A percentile compares a stretch with the other conserved stretches of the same genome.
These are phyloP conservation scores for Saccharomycopsis capsularis DNA, from an alignment of 805 yeast genomes.

Conservation along the genomic window DNA sequence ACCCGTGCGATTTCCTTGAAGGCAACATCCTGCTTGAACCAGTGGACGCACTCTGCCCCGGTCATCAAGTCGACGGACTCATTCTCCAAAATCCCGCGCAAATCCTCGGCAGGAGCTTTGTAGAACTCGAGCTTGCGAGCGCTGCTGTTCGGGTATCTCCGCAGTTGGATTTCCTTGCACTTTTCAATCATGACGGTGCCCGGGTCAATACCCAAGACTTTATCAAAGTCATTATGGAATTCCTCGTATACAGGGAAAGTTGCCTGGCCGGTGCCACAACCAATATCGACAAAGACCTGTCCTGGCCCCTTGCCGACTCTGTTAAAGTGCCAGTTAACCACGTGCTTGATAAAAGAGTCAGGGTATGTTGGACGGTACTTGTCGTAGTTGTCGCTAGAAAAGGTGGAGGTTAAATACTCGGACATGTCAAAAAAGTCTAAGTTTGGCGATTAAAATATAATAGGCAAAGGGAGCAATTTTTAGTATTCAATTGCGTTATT, in stretches of 20 bases:
- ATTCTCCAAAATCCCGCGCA: neutral
- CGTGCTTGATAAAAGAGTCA: slow-evolving; percentile 34
- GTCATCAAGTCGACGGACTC: slow-evolving; percentile 54
- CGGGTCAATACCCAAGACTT: slow-evolving; percentile 57
- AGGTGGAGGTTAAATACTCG: neutral
- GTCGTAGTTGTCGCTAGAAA: slow-evolving; percentile 33
- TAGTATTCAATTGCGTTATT: too few relatives aligned
- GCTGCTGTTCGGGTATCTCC: neutral
- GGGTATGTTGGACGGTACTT: slow-evolving; percentile 67
- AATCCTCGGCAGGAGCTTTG: neutral
- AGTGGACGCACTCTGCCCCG: slow-evolving; percentile 84
- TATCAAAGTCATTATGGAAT: slow-evolving; percentile 38
- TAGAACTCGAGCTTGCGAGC: neutral
- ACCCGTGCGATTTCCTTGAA: slow-evolving; percentile 43
- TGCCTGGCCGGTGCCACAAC: slow-evolving; percentile 78
- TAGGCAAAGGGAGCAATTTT: too few relatives aligned
- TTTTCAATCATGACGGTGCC: slow-evolving; percentile 48
- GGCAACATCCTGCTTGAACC: slow-evolving; percentile 58
- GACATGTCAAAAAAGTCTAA: slow-evolving; percentile 8
- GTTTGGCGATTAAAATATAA: too few relatives aligned
- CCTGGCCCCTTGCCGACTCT: slow-evolving; percentile 28
- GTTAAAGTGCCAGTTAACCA: slow-evolving; percentile 26
- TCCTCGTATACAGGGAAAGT: slow-evolving; percentile 41
- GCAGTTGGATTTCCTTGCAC: slow-evolving; percentile 13
- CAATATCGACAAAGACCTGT: slow-evolving; percentile 54